These are phyloP conservation scores for Pleurozium schreberi DNA, from an alignment of 225 moss, liverwort and hornwort genomes.

Conservation along the genomic window DNA sequence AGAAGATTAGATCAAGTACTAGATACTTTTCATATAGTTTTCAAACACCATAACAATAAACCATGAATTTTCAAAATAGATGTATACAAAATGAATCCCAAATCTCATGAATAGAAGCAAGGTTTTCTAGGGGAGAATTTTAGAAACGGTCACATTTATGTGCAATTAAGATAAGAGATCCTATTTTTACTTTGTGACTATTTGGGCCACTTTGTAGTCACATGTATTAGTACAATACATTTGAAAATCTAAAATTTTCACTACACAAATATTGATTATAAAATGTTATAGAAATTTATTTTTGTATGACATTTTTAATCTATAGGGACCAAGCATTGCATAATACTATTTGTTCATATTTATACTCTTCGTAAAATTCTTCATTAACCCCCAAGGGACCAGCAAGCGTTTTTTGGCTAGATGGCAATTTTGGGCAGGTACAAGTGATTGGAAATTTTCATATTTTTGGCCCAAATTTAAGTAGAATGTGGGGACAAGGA, in stretches of 20 bases:
- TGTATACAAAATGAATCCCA: background rate
- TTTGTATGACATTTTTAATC: background rate
- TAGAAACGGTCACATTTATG: background rate
- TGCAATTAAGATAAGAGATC: background rate
- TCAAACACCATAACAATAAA: background rate
- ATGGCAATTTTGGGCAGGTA: no score
- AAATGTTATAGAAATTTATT: background rate
- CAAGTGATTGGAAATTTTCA: no score
- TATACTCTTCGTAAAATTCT: background rate
- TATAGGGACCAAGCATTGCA: background rate
- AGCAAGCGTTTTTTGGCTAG: no score
- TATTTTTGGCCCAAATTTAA: no score
- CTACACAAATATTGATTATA: background rate
- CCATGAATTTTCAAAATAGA: background rate
- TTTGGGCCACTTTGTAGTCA: background rate
- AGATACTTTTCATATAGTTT: background rate
- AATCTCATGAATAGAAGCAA: background rate
- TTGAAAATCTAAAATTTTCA: background rate
- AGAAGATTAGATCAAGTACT: background rate
- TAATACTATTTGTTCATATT: background rate
- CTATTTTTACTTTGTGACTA: background rate
- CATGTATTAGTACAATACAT: background rate
- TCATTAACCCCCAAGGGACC: no score
- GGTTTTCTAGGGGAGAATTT: fast-evolving
- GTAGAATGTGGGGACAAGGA: no score